Percentiles rank a stretch among this genome's conserved stretches.
These are phyloP conservation scores for Dactylellina parvicollis DNA, from an alignment of 2,329 filamentous ascomycete species.

Conservation along the genomic window DNA sequence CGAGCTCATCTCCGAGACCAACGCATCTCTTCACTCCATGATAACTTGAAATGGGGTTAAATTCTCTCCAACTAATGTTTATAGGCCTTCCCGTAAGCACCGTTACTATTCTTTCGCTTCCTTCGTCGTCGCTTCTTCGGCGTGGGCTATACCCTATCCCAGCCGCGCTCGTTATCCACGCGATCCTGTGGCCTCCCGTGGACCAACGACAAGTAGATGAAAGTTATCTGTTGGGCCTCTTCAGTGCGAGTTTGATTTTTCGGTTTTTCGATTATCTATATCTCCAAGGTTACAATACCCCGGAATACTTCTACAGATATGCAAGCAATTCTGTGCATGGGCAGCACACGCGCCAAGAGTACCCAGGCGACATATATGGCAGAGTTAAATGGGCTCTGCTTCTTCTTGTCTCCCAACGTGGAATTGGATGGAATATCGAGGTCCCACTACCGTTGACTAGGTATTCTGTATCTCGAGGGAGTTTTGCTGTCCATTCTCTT, in stretches of 20 bases:
- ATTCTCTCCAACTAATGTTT: constrained; percentile 27
- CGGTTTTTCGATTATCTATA: constrained; percentile 35
- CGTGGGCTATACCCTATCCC: constrained; percentile 25
- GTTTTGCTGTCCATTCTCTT: constrained; percentile 8
- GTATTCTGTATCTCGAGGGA: not conserved
- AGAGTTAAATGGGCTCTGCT: constrained; percentile 19
- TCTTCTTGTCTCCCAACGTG: constrained; percentile 29
- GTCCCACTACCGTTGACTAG: constrained; percentile 25
- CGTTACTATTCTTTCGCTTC: constrained; percentile 20
- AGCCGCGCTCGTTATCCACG: constrained; percentile 4
- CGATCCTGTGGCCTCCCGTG: constrained; percentile 18
- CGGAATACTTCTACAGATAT: constrained; percentile 26
- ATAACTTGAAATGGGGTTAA: not conserved
- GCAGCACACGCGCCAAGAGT: constrained; percentile 1
- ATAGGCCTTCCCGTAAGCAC: constrained; percentile 15
- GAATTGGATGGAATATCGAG: constrained; percentile 47
- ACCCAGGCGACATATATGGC: not conserved
- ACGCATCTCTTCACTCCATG: no score
- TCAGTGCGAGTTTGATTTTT: constrained; percentile 8
- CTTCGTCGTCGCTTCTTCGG: constrained; percentile 21
- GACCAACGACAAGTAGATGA: constrained; percentile 13
- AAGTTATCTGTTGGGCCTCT: constrained; percentile 33
- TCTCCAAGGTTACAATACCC: constrained; percentile 37
- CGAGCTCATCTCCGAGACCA: no score
- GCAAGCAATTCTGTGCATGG: not conserved